These are phyloP conservation scores for Xylaria sp. DNA, from an alignment of 2,329 filamentous ascomycete genomes.

Conservation along the genomic window DNA sequence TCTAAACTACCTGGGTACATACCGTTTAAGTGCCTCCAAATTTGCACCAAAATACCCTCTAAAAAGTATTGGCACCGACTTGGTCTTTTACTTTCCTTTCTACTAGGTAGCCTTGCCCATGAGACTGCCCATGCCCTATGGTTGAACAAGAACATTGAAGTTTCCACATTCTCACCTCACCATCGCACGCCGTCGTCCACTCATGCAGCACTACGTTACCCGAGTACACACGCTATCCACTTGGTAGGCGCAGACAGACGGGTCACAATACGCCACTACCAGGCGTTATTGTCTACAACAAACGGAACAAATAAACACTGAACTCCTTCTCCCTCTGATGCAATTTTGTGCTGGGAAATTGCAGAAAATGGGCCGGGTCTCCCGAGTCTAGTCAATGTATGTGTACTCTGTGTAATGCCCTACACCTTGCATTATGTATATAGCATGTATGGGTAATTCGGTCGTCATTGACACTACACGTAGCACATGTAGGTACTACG, in stretches of 20 bases:
- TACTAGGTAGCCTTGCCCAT: not conserved
- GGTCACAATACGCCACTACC: not conserved
- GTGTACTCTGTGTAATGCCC: not conserved
- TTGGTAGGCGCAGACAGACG: not conserved
- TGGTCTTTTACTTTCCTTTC: not conserved
- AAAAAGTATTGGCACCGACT: too few relatives aligned
- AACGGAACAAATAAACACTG: constrained; percentile 4
- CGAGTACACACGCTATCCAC: not conserved
- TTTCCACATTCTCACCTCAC: not conserved
- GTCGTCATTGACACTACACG: constrained; percentile 26
- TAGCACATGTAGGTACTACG: too few relatives aligned
- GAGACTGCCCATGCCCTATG: not conserved
- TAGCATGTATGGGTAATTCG: constrained; percentile 14
- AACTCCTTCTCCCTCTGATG: not conserved
- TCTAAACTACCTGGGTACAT: too few relatives aligned
- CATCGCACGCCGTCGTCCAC: not conserved
- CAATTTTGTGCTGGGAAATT: constrained; percentile 12
- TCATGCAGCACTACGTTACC: not conserved
- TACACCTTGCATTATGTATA: too few relatives aligned
- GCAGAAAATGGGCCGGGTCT: constrained; percentile 9
- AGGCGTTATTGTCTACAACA: not conserved
- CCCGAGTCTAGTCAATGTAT: not conserved
- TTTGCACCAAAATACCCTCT: not conserved
- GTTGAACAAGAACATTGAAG: not conserved
- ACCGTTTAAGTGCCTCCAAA: not conserved